Base-by-base conservation (phyloP, 805 yeast species). In the Suhomyces kilbournensis region DNA sequence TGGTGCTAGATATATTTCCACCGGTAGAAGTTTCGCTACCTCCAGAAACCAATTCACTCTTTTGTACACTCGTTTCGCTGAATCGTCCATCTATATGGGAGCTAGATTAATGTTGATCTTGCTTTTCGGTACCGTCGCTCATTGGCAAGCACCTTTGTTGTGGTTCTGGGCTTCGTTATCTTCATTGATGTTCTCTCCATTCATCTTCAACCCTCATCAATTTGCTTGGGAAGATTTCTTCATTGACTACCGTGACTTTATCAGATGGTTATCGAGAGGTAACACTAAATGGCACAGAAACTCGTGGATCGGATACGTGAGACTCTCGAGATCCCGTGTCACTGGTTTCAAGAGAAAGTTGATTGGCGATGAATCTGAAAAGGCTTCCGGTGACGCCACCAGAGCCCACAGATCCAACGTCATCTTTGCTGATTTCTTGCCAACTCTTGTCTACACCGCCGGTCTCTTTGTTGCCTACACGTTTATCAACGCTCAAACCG, bases 161-260 rank as follows among this genome's bases (percentile, higher is more conserved):
- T 94, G 97, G 97, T 94, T 94, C 83, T 94, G 98, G 97, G 86
- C 94, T 54, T 87, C 96, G 17, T 77, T 91, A 61, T 79, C 91
- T 46, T 89, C 98, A 3, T 80, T 94, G 75, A 81, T 90, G 75
- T 83, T 90, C 61, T 86, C 98, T 47, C 99, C 99, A 64, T 91
- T 93, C 71, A 67, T 94, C 55, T 94, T 90, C 83, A 94, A 94
- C 75, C 99, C 99, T 46, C 97, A 93, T 75, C 98, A 94, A 78
- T 94, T 92, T 72, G 84, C 97, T 48, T 87, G 96, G 92, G 88
- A 86, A 68, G 97, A 92, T 74, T 93, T 88, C 83, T 90, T 93
- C 75, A 84, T 93, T 69, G 99, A 94, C 72, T 94, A 94, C 82
- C 84, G 97, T 71, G 96, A 90, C 67, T 94, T 82, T 74, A 86